These are phyloP conservation scores for Coniferiporia sulphurascens DNA, from an alignment of 1,284 basidiomycete species.

Conservation along the genomic window DNA sequence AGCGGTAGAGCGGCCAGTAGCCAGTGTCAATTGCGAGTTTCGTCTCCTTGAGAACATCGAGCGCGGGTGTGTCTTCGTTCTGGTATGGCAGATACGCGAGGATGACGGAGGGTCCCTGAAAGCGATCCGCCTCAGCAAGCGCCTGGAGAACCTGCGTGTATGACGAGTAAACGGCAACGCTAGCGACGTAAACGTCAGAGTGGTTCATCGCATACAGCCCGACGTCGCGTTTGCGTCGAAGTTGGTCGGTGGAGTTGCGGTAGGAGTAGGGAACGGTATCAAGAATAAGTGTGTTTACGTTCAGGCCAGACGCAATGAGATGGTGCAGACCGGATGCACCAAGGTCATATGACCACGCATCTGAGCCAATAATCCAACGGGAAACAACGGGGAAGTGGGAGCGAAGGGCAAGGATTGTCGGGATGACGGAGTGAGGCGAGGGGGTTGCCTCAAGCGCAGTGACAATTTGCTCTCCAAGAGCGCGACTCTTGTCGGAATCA, in stretches of 20 bases:
- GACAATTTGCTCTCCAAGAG: slow-evolving; percentile 53
- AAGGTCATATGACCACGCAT: slow-evolving; percentile 96
- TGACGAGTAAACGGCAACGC: slow-evolving; percentile 92
- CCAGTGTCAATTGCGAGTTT: slow-evolving; percentile 95
- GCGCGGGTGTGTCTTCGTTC: slow-evolving; percentile 69
- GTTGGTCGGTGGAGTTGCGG: slow-evolving; percentile 65
- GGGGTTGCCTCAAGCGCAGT: slow-evolving; percentile 45
- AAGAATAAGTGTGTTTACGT: slow-evolving; percentile 94
- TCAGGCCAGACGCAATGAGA: slow-evolving; percentile 83
- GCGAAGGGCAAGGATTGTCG: slow-evolving; percentile 54
- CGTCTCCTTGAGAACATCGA: slow-evolving; percentile 93
- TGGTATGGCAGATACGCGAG: slow-evolving; percentile 93
- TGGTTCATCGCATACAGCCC: slow-evolving; percentile 99
- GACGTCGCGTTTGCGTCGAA: slow-evolving; percentile 85
- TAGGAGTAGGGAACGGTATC: slow-evolving; percentile 88
- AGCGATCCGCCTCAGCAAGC: slow-evolving; percentile 87
- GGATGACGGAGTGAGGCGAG: slow-evolving; percentile 39
- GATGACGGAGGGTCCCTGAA: slow-evolving; percentile 87
- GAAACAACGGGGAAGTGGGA: slow-evolving; percentile 63
- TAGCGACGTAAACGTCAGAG: slow-evolving; percentile 94
- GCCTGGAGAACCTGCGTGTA: slow-evolving; percentile 95
- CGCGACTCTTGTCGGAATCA: slow-evolving; percentile 51
- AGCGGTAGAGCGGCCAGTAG: slow-evolving; percentile 98
- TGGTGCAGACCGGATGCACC: slow-evolving; percentile 97
- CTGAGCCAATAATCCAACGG: slow-evolving; percentile 96